Evolutionary conservation across 2,329 filamentous ascomycete species (phyloP).

Genomic region (Alternaria sp.): DNA sequence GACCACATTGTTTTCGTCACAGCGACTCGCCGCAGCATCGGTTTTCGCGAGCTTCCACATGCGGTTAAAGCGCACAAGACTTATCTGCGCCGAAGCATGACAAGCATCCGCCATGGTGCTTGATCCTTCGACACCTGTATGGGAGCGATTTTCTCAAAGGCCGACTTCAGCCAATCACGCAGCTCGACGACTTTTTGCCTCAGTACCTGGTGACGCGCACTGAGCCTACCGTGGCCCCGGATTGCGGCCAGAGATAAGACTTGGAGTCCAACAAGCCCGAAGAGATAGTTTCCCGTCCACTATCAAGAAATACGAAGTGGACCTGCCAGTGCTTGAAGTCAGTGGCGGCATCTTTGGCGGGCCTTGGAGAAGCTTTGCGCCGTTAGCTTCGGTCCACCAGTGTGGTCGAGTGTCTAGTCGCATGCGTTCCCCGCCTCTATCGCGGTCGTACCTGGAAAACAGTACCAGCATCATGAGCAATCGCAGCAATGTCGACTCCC

Average conservation of each 20-base stretch:
- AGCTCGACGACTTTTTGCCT: background rate
- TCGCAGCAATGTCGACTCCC: background rate
- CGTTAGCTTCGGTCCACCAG: slow-evolving; percentile 13
- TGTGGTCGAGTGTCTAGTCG: slow-evolving; percentile 6
- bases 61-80: slow-evolving; percentile 15
- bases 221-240: background rate
- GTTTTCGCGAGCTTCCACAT: slow-evolving; percentile 22
- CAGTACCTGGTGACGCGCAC: background rate
- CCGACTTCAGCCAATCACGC: background rate
- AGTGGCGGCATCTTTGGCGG: slow-evolving; percentile 13
- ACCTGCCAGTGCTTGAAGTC: slow-evolving; percentile 13
- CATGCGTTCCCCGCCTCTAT: background rate
- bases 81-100: slow-evolving; percentile 24
- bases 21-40: background rate
- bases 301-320: slow-evolving; percentile 3
- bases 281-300: background rate
- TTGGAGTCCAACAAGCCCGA: background rate
- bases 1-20: background rate
- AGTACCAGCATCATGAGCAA: background rate
- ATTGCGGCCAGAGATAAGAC: slow-evolving; percentile 1
- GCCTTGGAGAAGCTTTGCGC: slow-evolving; percentile 28
- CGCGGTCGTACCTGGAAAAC: background rate
- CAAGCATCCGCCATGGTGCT: slow-evolving; percentile 34
- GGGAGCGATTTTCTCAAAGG: background rate
- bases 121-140: slow-evolving; percentile 11